Conservation (phyloP, 2,329 filamentous ascomycete genomes). For the Passalora sequoiae region DNA sequence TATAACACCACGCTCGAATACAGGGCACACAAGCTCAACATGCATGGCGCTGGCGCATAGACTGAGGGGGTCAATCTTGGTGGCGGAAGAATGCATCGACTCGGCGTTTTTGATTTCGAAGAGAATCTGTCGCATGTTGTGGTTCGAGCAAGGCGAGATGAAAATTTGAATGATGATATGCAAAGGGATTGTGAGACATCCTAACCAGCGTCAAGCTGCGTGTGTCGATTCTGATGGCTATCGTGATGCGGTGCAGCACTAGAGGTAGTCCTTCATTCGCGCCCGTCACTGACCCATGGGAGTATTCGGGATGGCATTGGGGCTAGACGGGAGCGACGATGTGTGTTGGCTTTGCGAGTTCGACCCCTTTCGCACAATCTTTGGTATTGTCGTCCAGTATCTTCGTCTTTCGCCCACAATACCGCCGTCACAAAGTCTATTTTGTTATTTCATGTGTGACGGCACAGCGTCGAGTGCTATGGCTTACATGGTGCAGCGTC, state of each 20-base stretch:
- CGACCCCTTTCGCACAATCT: too few species aligned
- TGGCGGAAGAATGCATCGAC: slow-evolving; percentile 2
- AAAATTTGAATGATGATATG: not conserved
- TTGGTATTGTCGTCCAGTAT: not conserved
- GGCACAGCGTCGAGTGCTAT: not conserved
- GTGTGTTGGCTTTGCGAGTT: too few species aligned
- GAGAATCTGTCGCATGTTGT: not conserved
- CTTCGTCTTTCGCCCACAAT: too few species aligned
- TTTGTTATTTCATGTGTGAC: too few species aligned
- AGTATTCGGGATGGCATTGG: too few species aligned
- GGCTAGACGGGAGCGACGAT: too few species aligned
- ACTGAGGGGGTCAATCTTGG: slow-evolving; percentile 5
- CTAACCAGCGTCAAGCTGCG: not conserved
- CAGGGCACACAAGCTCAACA: too few species aligned
- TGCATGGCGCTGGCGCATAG: slow-evolving; percentile 18
- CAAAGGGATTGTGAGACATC: not conserved
- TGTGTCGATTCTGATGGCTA: too few species aligned
- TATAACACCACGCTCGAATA: too few species aligned
- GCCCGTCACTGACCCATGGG: too few species aligned
- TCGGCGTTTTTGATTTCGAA: slow-evolving; percentile 1
- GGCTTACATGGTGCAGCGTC: not conserved
- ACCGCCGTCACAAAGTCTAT: not conserved
- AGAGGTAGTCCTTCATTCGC: too few species aligned
- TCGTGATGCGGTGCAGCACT: too few species aligned
- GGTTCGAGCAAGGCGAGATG: not conserved